Conservation (phyloP, 1,284 basidiomycete species). For the Microbotryomycetes sp. region DNA sequence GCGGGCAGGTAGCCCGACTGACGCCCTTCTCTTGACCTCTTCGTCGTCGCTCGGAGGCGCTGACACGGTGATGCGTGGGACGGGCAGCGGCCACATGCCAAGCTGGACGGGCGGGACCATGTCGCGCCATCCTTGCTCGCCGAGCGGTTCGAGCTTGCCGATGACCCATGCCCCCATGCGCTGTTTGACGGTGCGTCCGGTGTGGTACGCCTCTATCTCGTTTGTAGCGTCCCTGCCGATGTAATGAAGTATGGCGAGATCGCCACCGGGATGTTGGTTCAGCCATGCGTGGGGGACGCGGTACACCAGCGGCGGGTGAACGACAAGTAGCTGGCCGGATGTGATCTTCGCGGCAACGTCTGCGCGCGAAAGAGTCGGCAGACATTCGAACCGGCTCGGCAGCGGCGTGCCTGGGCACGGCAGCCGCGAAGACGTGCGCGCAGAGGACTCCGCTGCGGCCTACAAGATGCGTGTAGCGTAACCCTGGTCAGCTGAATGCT, state of each 20-base stretch:
- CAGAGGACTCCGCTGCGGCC: background rate
- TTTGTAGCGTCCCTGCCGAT: constrained; percentile 90
- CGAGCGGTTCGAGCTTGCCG: constrained; percentile 57
- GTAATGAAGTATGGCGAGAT: constrained; percentile 86
- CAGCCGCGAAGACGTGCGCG: constrained; percentile 13
- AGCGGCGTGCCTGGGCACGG: constrained; percentile 17
- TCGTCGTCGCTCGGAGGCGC: constrained; percentile 52
- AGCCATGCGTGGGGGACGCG: constrained; percentile 80
- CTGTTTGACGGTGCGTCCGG: constrained; percentile 54
- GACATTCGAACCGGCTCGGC: constrained; percentile 10
- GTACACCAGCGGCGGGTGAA: constrained; percentile 70
- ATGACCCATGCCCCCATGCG: constrained; percentile 66
- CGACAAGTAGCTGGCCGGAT: constrained; percentile 67
- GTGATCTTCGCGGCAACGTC: constrained; percentile 62
- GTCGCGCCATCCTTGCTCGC: constrained; percentile 57
- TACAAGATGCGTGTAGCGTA: background rate
- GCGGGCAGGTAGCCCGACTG: background rate
- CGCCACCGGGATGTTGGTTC: constrained; percentile 77
- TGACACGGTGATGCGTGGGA: constrained; percentile 16
- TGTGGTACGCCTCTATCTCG: constrained; percentile 91
- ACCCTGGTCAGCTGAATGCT: too few species aligned
- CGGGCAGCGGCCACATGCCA: constrained; percentile 47
- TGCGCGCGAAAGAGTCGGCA: constrained; percentile 49
- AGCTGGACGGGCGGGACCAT: constrained; percentile 82
- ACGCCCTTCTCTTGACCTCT: constrained; percentile 9